A percentile compares a stretch with the other conserved stretches of the same genome.
phyloP scores from a whole-genome alignment of 2,329 filamentous ascomycete genomes.

The Alternaria panax region DNA sequence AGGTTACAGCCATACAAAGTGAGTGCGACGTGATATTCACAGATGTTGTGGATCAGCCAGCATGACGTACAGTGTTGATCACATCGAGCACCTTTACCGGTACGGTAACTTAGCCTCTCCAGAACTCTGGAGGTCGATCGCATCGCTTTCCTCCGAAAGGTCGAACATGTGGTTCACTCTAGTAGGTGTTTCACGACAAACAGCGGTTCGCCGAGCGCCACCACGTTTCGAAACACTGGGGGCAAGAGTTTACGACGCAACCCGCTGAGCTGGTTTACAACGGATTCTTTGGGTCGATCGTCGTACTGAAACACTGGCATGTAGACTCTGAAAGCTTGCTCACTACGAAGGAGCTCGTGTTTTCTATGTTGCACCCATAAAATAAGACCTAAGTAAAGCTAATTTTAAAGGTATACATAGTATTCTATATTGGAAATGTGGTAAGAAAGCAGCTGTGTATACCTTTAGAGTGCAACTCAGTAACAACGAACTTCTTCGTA shows the following conservation, averaged over 20 bases:
- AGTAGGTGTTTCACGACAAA: background rate
- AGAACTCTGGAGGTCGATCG: background rate
- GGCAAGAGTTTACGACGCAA: background rate
- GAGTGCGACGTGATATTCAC: background rate
- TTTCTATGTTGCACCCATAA: too few relatives aligned
- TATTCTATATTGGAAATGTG: too few relatives aligned
- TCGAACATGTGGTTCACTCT: background rate
- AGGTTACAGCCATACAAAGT: background rate
- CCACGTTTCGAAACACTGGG: slow-evolving; percentile 13
- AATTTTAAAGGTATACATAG: too few relatives aligned
- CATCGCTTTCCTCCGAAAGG: background rate
- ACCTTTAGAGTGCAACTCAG: too few relatives aligned
- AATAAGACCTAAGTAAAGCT: too few relatives aligned
- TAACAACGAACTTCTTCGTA: too few relatives aligned
- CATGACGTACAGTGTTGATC: slow-evolving; percentile 1
- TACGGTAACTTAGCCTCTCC: slow-evolving; percentile 1
- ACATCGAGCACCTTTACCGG: background rate
- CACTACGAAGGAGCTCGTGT: too few relatives aligned
- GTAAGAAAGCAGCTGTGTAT: too few relatives aligned
- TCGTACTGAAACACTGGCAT: background rate
- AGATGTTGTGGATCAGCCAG: background rate
- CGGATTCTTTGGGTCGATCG: background rate
- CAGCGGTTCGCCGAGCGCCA: background rate
- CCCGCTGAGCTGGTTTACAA: background rate
- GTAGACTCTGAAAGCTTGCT: slow-evolving; percentile 1